Base-by-base conservation (phyloP, 306 rosid species). In the Vigna mungo region DNA sequence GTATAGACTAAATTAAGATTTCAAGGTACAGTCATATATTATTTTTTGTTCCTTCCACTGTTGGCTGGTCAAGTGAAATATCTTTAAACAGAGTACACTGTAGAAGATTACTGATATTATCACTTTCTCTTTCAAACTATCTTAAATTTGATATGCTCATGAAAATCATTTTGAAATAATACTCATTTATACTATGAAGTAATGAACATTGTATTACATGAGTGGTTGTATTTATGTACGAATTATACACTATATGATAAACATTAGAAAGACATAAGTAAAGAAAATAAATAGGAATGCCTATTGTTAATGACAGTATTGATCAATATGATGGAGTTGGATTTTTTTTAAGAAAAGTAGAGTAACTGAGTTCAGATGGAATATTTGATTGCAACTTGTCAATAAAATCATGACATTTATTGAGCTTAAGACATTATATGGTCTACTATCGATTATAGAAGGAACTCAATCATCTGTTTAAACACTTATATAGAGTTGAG, bases 401-500 rank as follows among this genome's bases (percentile, higher is more conserved):
- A 52, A 44, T n/a, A 51, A 52, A 52, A 23, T 59, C 68, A 34
- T 44, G 49, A 13, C 16, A 44, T 43, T 69, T 79, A 23, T 51
- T 41, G 32, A 58, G 17, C 20, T 34, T 59, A 65, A 23, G 25
- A 7, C 36, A 63, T 52, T n/a, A 63, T 59, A 34, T 30, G 4
- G 30, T 82, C 48, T 71, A 49, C 59, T 48, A 64, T 82, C 6
- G 65, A 59, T 25, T 27, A 60, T 30, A 15, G 72, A 23, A 55
- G 70, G 48, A 72, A 39, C 55, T 83, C 74, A 72, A 71, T 78
- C 52, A 84, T 46, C 7, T 89, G 25, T 39, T 78, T 83, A 83
- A 53, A 20, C 34, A 55, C 60, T 77, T 61, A 73, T 77, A 86
- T 87, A 95, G 97, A 82, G 99, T 95, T 83, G 96, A 95, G 85